Conservation (phyloP, 257 asterid genomes). For the Nicotiana paniculata region DNA sequence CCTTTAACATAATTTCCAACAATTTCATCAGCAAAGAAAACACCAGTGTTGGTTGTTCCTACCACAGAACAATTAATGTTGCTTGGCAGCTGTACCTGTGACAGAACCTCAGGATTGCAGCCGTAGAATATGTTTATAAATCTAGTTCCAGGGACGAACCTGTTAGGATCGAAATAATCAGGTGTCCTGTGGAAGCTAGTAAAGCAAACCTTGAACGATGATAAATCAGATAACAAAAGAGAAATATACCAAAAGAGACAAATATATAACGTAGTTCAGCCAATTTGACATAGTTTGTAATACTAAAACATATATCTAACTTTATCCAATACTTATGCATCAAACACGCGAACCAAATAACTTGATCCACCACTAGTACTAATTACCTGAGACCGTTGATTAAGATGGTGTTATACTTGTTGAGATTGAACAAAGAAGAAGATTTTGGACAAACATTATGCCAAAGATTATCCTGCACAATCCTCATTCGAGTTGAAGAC, state of each 20-base stretch:
- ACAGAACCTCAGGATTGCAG: constrained; percentile 3
- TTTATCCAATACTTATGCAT: neutral
- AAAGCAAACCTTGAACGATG: too few species aligned
- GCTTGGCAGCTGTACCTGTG: neutral
- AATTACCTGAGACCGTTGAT: neutral
- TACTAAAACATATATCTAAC: neutral
- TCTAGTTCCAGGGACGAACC: neutral
- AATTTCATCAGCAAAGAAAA: neutral
- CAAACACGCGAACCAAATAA: neutral
- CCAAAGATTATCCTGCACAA: neutral
- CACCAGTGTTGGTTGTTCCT: neutral
- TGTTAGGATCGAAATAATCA: too few species aligned
- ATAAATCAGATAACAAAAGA: too few species aligned
- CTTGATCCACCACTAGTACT: neutral
- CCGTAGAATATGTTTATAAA: constrained; percentile 8
- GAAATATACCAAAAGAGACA: too few species aligned
- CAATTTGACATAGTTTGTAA: too few species aligned
- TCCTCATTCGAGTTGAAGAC: neutral
- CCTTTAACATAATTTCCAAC: neutral
- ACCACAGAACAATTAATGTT: neutral
- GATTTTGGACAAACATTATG: neutral
- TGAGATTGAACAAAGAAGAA: neutral
- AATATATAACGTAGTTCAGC: too few species aligned
- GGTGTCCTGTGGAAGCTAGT: too few species aligned
- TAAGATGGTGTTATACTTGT: neutral